Evolutionary conservation across 306 rosid species (phyloP), one percentile per base, ranked within the genome.

Genomic region (Begonia loranthoides): DNA sequence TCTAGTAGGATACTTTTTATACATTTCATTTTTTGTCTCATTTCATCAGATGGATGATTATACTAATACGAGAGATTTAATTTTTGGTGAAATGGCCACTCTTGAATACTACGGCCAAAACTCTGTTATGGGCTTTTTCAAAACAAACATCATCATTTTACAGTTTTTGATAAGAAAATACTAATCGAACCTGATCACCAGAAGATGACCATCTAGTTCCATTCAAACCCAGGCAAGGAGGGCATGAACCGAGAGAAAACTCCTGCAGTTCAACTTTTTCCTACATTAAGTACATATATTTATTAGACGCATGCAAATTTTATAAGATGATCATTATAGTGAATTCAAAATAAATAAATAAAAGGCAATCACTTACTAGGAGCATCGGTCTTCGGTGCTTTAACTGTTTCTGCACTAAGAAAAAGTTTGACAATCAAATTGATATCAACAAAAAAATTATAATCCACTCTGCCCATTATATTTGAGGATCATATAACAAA

Each of bases 131-230:
- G 36, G 36, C 7, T 28, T 28, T 28, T 28, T 28, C 36, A 28
- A 28, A 28, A 28, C 36, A 28, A 28, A 28, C 36, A 28, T 28
- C 36, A 28, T 19, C 22, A 19, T 19, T 19, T 19, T 19, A 19
- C 22, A 19, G 22, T 19, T 19, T 19, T 19, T 19, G 1, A 19
- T 19, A 19, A 19, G 22, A 19, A 19, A 19, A 19, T 19, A 19
- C 22, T 19, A 28, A 28, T 28, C 36, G 60, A 63, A 90, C 99
- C 96, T 74, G 93, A 73, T 75, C 85, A 63, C 81, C 76, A 17
- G 65, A 55, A 62, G 94, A 78, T 54, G 72, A 80, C 99, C 99
- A 92, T 19, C 82, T 79, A 76, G 76, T 80, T 65, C 99, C 99
- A 50, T 76, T 83, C 55, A 78, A 72, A 17, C 93, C 99, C 78